Conservation (phyloP, 305 asterid genomes). For the Solanum aculeatissimum region DNA sequence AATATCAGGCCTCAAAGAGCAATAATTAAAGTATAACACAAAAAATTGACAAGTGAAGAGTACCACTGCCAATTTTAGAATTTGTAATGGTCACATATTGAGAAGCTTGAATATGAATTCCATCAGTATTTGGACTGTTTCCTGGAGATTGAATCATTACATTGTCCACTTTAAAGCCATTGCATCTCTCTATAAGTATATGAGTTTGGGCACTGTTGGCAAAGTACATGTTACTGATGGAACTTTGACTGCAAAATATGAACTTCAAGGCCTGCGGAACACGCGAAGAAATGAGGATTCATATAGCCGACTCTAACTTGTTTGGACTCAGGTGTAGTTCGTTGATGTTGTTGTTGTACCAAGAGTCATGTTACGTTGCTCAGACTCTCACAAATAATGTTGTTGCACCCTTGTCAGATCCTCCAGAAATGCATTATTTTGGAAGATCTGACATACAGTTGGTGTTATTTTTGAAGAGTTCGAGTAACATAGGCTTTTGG, state of each 20-base stretch:
- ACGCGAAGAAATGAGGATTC: not conserved
- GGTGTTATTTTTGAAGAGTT: not conserved
- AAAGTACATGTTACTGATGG: slow-evolving; percentile 29
- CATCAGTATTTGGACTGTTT: slow-evolving; percentile 71
- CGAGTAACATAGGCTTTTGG: not conserved
- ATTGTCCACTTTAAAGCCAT: slow-evolving; percentile 25
- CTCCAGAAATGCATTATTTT: not conserved
- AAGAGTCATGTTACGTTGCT: not conserved
- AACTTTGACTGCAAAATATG: slow-evolving; percentile 35
- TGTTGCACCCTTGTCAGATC: not conserved
- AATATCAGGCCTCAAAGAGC: too few relatives aligned
- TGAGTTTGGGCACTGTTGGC: slow-evolving; percentile 62
- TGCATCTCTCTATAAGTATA: slow-evolving; percentile 26
- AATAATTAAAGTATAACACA: too few relatives aligned
- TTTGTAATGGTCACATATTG: slow-evolving; percentile 24
- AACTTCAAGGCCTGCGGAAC: slow-evolving; percentile 46
- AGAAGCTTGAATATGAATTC: slow-evolving; percentile 62
- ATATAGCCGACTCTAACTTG: not conserved
- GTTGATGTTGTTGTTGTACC: not conserved
- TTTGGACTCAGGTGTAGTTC: not conserved
- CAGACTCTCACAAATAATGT: not conserved
- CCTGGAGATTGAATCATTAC: slow-evolving; percentile 42
- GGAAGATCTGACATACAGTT: not conserved
- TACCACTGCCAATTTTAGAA: slow-evolving; percentile 41
- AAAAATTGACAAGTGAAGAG: not conserved